phyloP scores from a whole-genome alignment of 2,329 filamentous ascomycete species.

The Xylariaceae sp. region DNA sequence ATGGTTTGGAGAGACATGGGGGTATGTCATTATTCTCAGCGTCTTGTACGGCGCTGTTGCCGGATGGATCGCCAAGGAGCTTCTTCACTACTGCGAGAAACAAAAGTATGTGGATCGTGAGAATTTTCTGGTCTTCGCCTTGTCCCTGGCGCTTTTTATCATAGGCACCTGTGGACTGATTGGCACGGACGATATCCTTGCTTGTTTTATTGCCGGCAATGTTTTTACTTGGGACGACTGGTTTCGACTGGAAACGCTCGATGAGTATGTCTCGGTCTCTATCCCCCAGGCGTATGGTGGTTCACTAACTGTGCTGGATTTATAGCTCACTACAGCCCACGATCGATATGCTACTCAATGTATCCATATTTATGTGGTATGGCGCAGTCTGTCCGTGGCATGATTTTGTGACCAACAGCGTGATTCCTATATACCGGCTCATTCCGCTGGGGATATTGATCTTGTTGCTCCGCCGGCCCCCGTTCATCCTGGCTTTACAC shows the following conservation, averaged over 20 bases:
- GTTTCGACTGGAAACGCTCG: constrained; percentile 84
- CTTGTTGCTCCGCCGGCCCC: constrained; percentile 71
- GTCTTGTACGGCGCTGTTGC: constrained; percentile 71
- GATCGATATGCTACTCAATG: constrained; percentile 90
- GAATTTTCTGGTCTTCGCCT: constrained; percentile 82
- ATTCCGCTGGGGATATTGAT: constrained; percentile 71
- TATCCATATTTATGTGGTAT: constrained; percentile 86
- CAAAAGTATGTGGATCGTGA: constrained; percentile 79
- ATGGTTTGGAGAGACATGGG: constrained; percentile 85
- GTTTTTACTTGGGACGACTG: constrained; percentile 90
- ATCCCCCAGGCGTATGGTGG: background rate
- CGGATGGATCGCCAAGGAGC: constrained; percentile 75
- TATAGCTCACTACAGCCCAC: constrained; percentile 75
- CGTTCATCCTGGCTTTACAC: constrained; percentile 70
- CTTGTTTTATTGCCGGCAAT: constrained; percentile 90
- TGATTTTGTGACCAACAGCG: constrained; percentile 58
- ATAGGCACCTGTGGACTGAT: constrained; percentile 82
- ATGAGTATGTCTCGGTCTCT: constrained; percentile 47
- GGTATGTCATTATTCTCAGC: constrained; percentile 76
- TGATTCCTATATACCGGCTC: constrained; percentile 71
- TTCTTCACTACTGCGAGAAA: constrained; percentile 81
- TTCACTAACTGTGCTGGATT: constrained; percentile 8
- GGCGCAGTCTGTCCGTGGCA: constrained; percentile 81
- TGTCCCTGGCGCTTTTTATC: constrained; percentile 81
- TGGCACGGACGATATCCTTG: constrained; percentile 83